Evolutionary conservation across 331 rosid genomes (phyloP).

Genomic region (Saraca asoca): DNA sequence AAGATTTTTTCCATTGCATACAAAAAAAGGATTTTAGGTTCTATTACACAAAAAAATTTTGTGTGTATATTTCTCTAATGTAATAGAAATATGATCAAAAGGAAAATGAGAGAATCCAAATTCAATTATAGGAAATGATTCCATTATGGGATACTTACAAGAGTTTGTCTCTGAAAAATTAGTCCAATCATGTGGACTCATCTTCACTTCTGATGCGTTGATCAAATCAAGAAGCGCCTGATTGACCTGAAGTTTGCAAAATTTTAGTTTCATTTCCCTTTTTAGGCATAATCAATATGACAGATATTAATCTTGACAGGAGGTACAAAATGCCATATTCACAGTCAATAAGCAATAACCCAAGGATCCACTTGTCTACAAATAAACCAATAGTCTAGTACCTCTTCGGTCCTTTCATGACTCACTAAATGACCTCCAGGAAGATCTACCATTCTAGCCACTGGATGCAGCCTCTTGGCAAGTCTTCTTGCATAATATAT

Average conservation of each 20-base stretch:
- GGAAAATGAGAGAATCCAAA: too few relatives aligned
- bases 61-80: too few relatives aligned
- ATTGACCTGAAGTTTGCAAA: slow-evolving; percentile 67
- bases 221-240: slow-evolving; percentile 80
- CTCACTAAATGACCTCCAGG: slow-evolving; percentile 97
- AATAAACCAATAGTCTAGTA: slow-evolving; percentile 39
- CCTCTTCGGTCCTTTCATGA: slow-evolving; percentile 90
- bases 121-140: background rate
- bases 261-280: slow-evolving; percentile 28
- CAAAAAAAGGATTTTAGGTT: too few relatives aligned
- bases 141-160: slow-evolving; percentile 44
- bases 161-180: slow-evolving; percentile 58
- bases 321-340: slow-evolving; percentile 16
- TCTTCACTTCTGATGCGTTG: slow-evolving; percentile 62
- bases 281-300: slow-evolving; percentile 2
- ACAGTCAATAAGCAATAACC: slow-evolving; percentile 7
- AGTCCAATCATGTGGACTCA: slow-evolving; percentile 72
- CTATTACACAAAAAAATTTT: too few relatives aligned
- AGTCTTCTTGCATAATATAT: slow-evolving; percentile 70
- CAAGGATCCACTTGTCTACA: background rate
- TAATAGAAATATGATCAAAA: too few relatives aligned
- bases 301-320: slow-evolving; percentile 4
- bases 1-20: too few relatives aligned
- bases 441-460: slow-evolving; percentile 90
- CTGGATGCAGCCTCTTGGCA: slow-evolving; percentile 77